phyloP scores from a whole-genome alignment of 2,329 filamentous ascomycete genomes.

The Clarireedia paspali region DNA sequence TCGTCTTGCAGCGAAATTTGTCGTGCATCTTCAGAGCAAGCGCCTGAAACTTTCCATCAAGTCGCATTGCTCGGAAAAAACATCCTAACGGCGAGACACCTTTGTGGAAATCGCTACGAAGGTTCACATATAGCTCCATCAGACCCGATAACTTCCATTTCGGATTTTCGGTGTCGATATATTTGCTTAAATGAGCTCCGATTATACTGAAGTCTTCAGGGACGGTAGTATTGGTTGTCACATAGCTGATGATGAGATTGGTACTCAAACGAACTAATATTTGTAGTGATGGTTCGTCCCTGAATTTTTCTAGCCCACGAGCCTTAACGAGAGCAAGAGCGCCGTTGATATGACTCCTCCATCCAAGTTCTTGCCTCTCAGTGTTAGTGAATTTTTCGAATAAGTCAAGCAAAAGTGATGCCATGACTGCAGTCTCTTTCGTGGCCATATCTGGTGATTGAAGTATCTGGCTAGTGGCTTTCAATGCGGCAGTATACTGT shows the following conservation, averaged over 20 bases:
- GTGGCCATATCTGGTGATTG: background rate
- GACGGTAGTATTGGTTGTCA: background rate
- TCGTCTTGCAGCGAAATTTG: constrained; percentile 1
- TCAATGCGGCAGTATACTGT: constrained; percentile 5
- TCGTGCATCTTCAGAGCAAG: constrained; percentile 1
- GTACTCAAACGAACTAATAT: constrained; percentile 2
- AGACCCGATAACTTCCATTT: constrained; percentile 8
- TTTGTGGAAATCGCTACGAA: constrained; percentile 3
- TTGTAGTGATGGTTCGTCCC: background rate
- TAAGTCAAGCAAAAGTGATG: constrained; percentile 12
- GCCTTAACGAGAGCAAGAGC: constrained; percentile 26
- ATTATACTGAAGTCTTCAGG: constrained; percentile 3
- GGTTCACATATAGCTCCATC: constrained; percentile 8
- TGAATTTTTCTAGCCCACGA: background rate
- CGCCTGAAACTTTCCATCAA: constrained; percentile 5
- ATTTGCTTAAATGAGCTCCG: constrained; percentile 1
- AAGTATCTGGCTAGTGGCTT: constrained; percentile 4
- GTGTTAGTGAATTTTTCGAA: constrained; percentile 8
- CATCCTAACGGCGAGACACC: background rate
- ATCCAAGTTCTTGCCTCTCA: background rate
- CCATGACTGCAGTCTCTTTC: constrained; percentile 7
- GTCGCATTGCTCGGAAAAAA: background rate
- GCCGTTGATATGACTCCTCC: constrained; percentile 34
- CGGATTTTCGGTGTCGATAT: background rate
- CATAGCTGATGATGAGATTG: constrained; percentile 9